Evolutionary conservation across 495 filamentous ascomycete genomes (phyloP).

Genomic region (Aspergillus funiculosus): DNA sequence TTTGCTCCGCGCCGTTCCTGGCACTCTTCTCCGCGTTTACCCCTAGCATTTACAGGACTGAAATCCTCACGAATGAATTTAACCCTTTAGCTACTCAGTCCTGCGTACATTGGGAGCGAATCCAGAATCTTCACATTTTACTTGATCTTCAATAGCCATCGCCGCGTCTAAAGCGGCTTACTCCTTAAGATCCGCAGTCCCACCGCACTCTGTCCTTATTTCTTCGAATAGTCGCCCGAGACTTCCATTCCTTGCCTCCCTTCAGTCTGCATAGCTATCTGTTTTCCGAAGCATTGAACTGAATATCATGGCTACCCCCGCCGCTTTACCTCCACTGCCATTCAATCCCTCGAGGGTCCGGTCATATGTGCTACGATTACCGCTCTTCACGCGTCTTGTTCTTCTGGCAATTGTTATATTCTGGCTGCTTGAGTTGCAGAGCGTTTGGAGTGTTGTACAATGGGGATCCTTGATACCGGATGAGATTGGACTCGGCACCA

Average conservation of each 20-base stretch:
- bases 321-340: conserved; percentile 39
- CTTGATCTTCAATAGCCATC: not conserved
- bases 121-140: not conserved
- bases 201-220: too few species aligned
- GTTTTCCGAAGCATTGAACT: not conserved
- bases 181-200: too few species aligned
- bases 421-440: conserved; percentile 61
- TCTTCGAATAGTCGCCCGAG: too few species aligned
- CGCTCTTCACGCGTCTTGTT: conserved; percentile 75
- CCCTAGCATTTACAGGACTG: conserved; percentile 14
- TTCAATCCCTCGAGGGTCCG: conserved; percentile 49
- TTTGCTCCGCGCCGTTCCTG: conserved; percentile 1
- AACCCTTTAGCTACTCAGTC: not conserved
- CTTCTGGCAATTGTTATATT: conserved; percentile 61
- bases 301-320: conserved; percentile 35
- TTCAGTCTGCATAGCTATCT: not conserved
- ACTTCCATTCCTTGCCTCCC: not conserved
- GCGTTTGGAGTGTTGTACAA: conserved; percentile 58
- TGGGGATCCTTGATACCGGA: conserved; percentile 78
- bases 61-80: not conserved
- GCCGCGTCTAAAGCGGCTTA: not conserved
- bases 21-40: conserved; percentile 17
- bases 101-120: not conserved
- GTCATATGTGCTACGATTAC: conserved; percentile 77
- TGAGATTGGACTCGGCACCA: conserved; percentile 62